phyloP scores from a whole-genome alignment of 1,284 basidiomycete species.

The Cutaneotrichosporon daszewskae region DNA sequence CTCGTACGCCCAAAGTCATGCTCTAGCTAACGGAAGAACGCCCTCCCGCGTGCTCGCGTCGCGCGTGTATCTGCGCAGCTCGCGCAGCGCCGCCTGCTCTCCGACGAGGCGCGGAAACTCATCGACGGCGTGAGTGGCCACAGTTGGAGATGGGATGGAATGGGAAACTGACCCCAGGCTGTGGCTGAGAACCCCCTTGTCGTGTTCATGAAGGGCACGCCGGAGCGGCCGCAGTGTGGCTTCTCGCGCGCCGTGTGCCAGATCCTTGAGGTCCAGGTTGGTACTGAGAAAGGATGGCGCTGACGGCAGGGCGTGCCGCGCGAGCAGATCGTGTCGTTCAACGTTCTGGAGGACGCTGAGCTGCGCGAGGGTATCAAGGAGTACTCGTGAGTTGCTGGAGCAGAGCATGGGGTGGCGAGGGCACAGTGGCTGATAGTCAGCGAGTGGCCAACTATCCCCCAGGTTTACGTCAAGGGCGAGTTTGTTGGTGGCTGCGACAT shows the following conservation, averaged over 20 bases:
- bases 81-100: slow-evolving; percentile 45
- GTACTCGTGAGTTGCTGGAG: slow-evolving; percentile 66
- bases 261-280: slow-evolving; percentile 73
- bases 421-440: slow-evolving; percentile 51
- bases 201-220: slow-evolving; percentile 88
- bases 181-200: slow-evolving; percentile 70
- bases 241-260: slow-evolving; percentile 93
- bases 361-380: slow-evolving; percentile 73
- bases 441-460: slow-evolving; percentile 97
- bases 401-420: background rate
- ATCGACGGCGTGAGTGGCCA: slow-evolving; percentile 50
- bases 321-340: slow-evolving; percentile 78
- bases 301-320: slow-evolving; percentile 67
- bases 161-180: slow-evolving; percentile 47
- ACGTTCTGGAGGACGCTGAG: slow-evolving; percentile 82
- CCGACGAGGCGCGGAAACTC: slow-evolving; percentile 48
- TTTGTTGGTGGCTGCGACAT: slow-evolving; percentile 98
- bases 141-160: slow-evolving; percentile 5
- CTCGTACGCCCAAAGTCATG: slow-evolving; percentile 22
- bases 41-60: slow-evolving; percentile 39
- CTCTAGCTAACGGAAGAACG: slow-evolving; percentile 30
- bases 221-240: slow-evolving; percentile 66
- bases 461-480: slow-evolving; percentile 89
- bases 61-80: slow-evolving; percentile 27
- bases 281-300: slow-evolving; percentile 6